Conservation (phyloP, 345 rosid genomes). For the Linum tenue region DNA sequence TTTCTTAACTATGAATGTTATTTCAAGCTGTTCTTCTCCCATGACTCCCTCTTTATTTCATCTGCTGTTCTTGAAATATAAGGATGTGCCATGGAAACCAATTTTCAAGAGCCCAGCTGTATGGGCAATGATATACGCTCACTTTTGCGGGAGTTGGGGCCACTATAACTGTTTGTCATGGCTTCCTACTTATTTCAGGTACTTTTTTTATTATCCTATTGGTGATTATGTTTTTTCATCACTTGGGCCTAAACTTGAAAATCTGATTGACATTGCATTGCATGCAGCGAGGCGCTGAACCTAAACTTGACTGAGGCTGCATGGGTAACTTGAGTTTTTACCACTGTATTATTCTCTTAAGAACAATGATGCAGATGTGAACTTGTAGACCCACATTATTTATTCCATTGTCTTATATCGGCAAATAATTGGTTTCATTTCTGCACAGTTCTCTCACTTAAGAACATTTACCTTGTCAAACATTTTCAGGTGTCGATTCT, state of each 20-base stretch:
- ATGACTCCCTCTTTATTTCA: slow-evolving; percentile 11
- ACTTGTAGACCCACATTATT: background rate
- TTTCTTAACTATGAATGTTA: background rate
- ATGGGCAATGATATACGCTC: slow-evolving; percentile 94
- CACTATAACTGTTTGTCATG: slow-evolving; percentile 87
- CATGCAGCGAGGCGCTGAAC: slow-evolving; percentile 75
- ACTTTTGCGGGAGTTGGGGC: slow-evolving; percentile 99
- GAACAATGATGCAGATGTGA: slow-evolving; percentile 2
- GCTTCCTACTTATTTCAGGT: slow-evolving; percentile 96
- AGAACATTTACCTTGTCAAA: background rate
- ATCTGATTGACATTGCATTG: slow-evolving; percentile 6
- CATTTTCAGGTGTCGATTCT: slow-evolving; percentile 83
- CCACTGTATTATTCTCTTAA: background rate
- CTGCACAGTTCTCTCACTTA: slow-evolving; percentile 1
- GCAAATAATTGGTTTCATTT: background rate
- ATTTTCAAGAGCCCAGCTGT: slow-evolving; percentile 63
- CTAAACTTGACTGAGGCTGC: slow-evolving; percentile 94
- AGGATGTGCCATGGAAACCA: slow-evolving; percentile 89
- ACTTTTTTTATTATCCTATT: slow-evolving; percentile 10
- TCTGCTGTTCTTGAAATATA: slow-evolving; percentile 18
- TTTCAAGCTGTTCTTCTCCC: background rate
- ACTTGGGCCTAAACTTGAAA: background rate
- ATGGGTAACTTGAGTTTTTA: slow-evolving; percentile 49
- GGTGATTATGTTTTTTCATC: background rate
- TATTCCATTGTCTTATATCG: background rate